Evolutionary conservation across 305 asterid genomes (phyloP).

Genomic region (Solanum hybrid): DNA sequence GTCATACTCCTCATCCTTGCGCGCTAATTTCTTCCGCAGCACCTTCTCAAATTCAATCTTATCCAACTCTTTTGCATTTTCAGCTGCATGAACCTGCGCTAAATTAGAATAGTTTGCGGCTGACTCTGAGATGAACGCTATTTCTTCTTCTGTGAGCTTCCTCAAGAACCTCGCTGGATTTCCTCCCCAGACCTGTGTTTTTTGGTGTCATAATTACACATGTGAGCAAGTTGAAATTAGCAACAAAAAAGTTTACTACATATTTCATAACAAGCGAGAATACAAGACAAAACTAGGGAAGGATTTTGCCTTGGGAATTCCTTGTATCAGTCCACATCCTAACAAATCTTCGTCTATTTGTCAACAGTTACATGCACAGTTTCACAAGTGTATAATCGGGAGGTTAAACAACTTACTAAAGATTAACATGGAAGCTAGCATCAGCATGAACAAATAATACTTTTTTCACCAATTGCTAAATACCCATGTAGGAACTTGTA

Average conservation of each 20-base stretch:
- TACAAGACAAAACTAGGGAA: background rate
- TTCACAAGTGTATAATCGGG: background rate
- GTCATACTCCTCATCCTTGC: constrained; percentile 47
- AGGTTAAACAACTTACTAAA: background rate
- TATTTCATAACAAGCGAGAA: background rate
- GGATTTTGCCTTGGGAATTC: background rate
- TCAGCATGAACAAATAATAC: background rate
- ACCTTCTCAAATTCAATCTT: constrained; percentile 77
- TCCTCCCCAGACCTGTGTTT: constrained; percentile 87
- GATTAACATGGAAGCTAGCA: background rate
- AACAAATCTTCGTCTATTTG: background rate
- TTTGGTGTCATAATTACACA: background rate
- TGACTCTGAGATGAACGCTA: constrained; percentile 72
- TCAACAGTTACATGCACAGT: background rate
- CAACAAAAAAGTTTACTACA: background rate
- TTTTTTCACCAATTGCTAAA: background rate
- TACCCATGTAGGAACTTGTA: background rate
- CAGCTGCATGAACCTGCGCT: constrained; percentile 80
- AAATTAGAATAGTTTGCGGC: constrained; percentile 68
- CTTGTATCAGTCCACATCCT: background rate
- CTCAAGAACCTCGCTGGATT: constrained; percentile 93
- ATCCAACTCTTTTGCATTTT: constrained; percentile 72
- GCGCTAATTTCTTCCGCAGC: constrained; percentile 49
- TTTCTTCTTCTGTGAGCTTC: constrained; percentile 84
- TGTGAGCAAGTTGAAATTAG: background rate